A percentile compares a stretch with the other conserved stretches of the same genome.
Conservation (phyloP, 2,329 filamentous ascomycete genomes). For the Exserohilum rostratum region DNA sequence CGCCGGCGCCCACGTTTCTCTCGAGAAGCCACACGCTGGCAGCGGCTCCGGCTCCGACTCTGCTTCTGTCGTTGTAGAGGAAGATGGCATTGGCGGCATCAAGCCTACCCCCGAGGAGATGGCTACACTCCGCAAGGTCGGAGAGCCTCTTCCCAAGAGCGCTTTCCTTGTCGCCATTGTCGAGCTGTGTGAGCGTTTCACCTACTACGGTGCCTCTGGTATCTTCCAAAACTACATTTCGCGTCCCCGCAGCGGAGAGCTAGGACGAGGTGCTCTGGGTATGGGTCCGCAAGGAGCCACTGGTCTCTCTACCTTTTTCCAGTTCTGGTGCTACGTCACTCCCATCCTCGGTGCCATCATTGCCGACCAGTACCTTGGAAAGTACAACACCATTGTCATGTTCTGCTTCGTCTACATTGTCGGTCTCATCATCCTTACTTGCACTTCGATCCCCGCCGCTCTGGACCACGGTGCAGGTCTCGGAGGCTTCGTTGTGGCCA, state of each 20-base stretch:
- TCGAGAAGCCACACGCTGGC: constrained; percentile 24
- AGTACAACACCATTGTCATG: constrained; percentile 73
- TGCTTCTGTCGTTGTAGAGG: constrained; percentile 26
- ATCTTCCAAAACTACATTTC: constrained; percentile 60
- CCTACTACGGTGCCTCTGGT: constrained; percentile 55
- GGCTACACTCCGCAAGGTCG: constrained; percentile 52
- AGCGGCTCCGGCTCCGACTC: constrained; percentile 17
- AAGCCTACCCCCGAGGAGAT: constrained; percentile 53
- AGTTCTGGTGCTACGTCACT: constrained; percentile 48
- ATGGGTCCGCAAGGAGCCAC: constrained; percentile 55
- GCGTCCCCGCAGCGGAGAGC: constrained; percentile 45
- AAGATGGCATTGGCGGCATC: constrained; percentile 41
- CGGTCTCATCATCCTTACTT: constrained; percentile 70
- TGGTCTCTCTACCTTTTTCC: constrained; percentile 55
- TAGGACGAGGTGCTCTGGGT: constrained; percentile 51
- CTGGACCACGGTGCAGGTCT: constrained; percentile 67
- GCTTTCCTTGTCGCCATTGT: constrained; percentile 58
- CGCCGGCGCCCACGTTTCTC: constrained; percentile 20
- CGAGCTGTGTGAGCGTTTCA: constrained; percentile 58
- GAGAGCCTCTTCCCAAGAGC: constrained; percentile 54
- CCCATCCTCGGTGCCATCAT: constrained; percentile 51
- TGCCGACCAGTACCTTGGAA: constrained; percentile 73
- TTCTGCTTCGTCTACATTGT: constrained; percentile 68
- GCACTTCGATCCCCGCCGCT: constrained; percentile 68
- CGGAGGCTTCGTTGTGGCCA: constrained; percentile 64